Conservation (phyloP, 1,284 basidiomycete species). For the Fomes fomentarius region DNA sequence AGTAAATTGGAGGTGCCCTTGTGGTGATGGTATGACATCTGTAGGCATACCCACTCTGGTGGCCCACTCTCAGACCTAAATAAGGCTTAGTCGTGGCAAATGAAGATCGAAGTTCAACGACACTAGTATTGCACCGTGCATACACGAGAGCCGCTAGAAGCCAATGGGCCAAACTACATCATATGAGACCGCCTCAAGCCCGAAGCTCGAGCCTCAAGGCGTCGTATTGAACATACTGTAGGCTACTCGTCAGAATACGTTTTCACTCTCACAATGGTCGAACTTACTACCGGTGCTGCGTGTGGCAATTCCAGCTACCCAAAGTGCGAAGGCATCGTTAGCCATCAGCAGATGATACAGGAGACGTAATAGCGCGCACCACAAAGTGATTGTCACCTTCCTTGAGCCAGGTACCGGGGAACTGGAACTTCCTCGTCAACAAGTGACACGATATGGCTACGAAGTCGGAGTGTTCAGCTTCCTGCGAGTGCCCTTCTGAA, state of each 20-base stretch:
- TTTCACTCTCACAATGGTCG: background rate
- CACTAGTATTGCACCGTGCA: too few species aligned
- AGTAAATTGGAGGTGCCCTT: too few species aligned
- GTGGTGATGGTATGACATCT: too few species aligned
- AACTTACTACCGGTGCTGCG: constrained; percentile 21
- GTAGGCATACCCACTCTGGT: too few species aligned
- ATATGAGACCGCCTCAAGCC: background rate
- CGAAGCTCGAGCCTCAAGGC: constrained; percentile 22
- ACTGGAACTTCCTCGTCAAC: constrained; percentile 20
- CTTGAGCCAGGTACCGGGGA: constrained; percentile 19
- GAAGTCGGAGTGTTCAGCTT: background rate
- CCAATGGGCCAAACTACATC: too few species aligned
- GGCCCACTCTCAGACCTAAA: too few species aligned
- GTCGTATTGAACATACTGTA: constrained; percentile 26
- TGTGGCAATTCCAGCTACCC: constrained; percentile 20
- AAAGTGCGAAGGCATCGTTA: background rate
- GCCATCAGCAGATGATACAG: too few species aligned
- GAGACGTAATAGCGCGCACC: constrained; percentile 9
- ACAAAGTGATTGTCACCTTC: constrained; percentile 20
- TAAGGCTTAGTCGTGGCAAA: too few species aligned
- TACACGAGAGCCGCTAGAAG: too few species aligned
- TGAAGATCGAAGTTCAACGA: background rate
- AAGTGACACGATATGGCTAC: constrained; percentile 25
- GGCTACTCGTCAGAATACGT: background rate
- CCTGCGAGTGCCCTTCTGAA: background rate